phyloP scores from a whole-genome alignment of 179 eudicot species.

The Beta macrorhiza region DNA sequence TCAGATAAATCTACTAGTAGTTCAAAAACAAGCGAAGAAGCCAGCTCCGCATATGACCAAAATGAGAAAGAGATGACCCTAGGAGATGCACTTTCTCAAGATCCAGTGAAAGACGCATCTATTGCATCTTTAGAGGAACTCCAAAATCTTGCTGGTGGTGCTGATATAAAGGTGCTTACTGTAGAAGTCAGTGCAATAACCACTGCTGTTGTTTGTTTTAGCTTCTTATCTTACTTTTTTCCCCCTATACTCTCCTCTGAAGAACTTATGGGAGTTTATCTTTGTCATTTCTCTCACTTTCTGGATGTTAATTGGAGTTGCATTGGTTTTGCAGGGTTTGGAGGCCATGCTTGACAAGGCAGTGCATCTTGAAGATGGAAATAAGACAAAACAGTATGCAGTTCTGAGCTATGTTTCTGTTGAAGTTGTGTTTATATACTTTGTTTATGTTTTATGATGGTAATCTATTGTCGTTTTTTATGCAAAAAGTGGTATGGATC shows the following conservation, averaged over 20 bases:
- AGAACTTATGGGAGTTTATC: constrained; percentile 9
- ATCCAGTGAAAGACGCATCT: constrained; percentile 54
- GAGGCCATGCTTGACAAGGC: constrained; percentile 99
- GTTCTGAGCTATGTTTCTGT: constrained; percentile 7
- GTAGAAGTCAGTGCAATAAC: not conserved
- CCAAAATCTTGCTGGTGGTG: constrained; percentile 87
- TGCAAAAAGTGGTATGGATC: constrained; percentile 68
- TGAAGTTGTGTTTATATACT: constrained; percentile 3
- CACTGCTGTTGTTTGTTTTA: constrained; percentile 15
- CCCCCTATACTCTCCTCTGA: not conserved
- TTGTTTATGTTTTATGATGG: not conserved
- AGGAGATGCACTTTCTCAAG: constrained; percentile 51
- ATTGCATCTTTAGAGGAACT: constrained; percentile 86
- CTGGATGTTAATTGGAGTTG: constrained; percentile 11
- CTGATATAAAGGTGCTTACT: constrained; percentile 83
- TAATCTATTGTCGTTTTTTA: constrained; percentile 20
- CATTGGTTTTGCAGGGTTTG: constrained; percentile 60
- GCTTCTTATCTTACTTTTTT: not conserved
- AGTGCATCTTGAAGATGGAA: constrained; percentile 84
- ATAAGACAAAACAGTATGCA: constrained; percentile 64
- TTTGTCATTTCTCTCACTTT: not conserved
- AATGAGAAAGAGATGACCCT: constrained; percentile 52
- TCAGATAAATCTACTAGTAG: constrained; percentile 39
- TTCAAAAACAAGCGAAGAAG: constrained; percentile 48
- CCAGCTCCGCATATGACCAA: constrained; percentile 38